A percentile compares a stretch with the other conserved stretches of the same genome.
phyloP scores from a whole-genome alignment of 2,329 filamentous ascomycete species.

The Xylariaceae sp. region DNA sequence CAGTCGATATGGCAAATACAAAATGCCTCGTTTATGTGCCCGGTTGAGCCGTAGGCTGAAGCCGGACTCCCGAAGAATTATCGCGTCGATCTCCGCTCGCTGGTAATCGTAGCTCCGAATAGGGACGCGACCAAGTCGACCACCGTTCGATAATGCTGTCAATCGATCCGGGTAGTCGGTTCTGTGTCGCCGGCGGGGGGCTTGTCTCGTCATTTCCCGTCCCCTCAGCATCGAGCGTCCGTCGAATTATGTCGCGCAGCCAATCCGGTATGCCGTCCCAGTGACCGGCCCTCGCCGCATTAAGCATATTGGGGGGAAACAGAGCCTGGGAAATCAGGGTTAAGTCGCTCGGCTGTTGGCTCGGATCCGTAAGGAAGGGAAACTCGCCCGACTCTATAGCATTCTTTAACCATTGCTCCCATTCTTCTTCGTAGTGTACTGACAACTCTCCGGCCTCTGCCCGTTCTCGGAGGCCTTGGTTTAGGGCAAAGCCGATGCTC shows the following conservation, averaged over 20 bases:
- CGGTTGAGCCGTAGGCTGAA: conserved; percentile 34
- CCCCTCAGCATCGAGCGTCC: conserved; percentile 41
- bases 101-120: conserved; percentile 39
- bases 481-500: conserved; percentile 59
- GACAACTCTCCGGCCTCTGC: conserved; percentile 58
- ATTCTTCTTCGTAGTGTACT: conserved; percentile 63
- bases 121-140: conserved; percentile 26
- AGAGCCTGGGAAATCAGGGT: conserved; percentile 36
- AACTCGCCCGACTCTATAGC: conserved; percentile 60
- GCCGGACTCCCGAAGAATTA: conserved; percentile 25
- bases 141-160: conserved; percentile 16
- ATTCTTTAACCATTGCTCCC: conserved; percentile 72
- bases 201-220: conserved; percentile 12
- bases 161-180: conserved; percentile 12
- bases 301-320: conserved; percentile 50
- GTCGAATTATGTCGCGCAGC: conserved; percentile 50
- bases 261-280: conserved; percentile 57
- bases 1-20: background rate
- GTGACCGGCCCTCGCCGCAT: conserved; percentile 51
- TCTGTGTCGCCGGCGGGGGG: conserved; percentile 13
- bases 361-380: conserved; percentile 44
- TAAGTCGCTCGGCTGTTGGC: conserved; percentile 35
- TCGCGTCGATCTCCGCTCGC: conserved; percentile 31
- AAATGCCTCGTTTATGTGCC: conserved; percentile 22
- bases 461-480: conserved; percentile 61